Evolutionary conservation across 2,329 filamentous ascomycete genomes (phyloP).

Genomic region (Fusarium sp.): DNA sequence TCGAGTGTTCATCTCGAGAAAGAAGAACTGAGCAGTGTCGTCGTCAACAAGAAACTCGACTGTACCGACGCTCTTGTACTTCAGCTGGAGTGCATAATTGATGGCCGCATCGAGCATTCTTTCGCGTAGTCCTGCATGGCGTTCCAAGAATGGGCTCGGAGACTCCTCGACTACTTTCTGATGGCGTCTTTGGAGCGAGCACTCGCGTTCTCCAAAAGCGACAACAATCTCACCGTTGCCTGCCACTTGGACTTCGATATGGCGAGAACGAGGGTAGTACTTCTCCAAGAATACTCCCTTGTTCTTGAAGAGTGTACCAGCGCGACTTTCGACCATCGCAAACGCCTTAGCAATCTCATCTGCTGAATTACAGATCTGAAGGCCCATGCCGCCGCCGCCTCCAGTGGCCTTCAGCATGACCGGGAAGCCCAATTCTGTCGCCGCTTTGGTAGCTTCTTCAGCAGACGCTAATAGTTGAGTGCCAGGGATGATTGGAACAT

Average conservation of each 20-base stretch:
- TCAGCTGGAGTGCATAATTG: neutral
- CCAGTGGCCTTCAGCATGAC: neutral
- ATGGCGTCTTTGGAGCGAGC: conserved; percentile 72
- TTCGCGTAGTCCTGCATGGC: neutral
- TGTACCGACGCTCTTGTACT: conserved; percentile 42
- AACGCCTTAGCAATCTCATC: neutral
- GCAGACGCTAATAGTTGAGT: neutral
- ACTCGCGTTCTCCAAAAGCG: conserved; percentile 72
- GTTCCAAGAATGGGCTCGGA: neutral
- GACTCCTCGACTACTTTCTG: conserved; percentile 63
- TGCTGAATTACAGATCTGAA: neutral
- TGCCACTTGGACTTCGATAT: neutral
- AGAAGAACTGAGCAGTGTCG: conserved; percentile 58
- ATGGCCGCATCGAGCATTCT: neutral
- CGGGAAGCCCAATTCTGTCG: neutral
- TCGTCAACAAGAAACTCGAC: neutral
- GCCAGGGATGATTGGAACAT: neutral
- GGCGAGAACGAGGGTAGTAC: neutral
- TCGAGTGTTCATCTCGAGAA: conserved; percentile 65
- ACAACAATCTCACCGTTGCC: conserved; percentile 45
- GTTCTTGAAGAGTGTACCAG: neutral
- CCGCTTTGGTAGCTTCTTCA: neutral
- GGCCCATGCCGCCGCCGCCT: neutral
- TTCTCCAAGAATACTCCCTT: neutral
- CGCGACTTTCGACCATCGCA: neutral